A percentile compares a stretch with the other conserved stretches of the same genome.
Conservation (phyloP, 768 basidiomycete species). For the Tulasnella sp. region DNA sequence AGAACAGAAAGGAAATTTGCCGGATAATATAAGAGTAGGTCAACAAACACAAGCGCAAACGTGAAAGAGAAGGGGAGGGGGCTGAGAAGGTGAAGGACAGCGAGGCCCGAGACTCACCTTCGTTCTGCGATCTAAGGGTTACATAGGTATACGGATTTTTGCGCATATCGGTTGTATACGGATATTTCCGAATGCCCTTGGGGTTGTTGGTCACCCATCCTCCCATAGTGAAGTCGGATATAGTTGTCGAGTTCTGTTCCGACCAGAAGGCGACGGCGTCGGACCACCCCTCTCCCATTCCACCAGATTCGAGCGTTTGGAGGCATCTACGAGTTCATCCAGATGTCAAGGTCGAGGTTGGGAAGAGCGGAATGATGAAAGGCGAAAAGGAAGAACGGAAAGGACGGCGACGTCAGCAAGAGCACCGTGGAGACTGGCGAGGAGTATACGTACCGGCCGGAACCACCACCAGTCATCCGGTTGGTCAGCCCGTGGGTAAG, state of each 20-base stretch:
- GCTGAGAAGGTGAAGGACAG: constrained; percentile 41
- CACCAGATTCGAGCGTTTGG: constrained; percentile 52
- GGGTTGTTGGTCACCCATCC: too few species aligned
- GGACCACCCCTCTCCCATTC: constrained; percentile 69
- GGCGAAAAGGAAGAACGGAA: too few species aligned
- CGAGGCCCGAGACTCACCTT: constrained; percentile 43
- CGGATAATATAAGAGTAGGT: background rate
- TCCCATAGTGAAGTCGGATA: constrained; percentile 34
- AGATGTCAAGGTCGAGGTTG: constrained; percentile 30
- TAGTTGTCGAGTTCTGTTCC: constrained; percentile 34
- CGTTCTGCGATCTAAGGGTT: too few species aligned
- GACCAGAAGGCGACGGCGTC: constrained; percentile 41
- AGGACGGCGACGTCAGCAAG: background rate
- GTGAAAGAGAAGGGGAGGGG: constrained; percentile 41
- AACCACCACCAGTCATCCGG: constrained; percentile 43
- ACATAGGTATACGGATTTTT: constrained; percentile 48
- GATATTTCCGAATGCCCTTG: constrained; percentile 51
- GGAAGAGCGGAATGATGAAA: too few species aligned
- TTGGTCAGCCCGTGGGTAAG: constrained; percentile 45
- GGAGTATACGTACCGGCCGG: background rate
- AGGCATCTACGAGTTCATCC: background rate
- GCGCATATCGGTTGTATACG: constrained; percentile 54
- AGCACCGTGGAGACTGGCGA: constrained; percentile 35
- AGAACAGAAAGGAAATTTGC: background rate
- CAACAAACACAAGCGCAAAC: constrained; percentile 26